phyloP scores from a whole-genome alignment of 2,329 filamentous ascomycete species.

The Corynespora cassiicola region DNA sequence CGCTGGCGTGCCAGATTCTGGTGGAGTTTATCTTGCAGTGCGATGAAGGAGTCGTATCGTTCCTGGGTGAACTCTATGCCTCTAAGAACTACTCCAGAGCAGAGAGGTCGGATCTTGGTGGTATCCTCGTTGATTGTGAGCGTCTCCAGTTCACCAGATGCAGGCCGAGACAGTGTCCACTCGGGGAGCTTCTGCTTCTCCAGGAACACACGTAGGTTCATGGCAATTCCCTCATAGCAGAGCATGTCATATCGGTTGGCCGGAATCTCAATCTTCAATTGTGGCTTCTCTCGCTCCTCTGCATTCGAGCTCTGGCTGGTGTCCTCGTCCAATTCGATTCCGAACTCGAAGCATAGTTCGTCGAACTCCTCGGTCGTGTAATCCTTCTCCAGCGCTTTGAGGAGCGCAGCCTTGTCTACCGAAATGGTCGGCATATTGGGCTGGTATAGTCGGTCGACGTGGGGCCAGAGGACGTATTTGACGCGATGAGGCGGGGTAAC shows the following conservation, averaged over 20 bases:
- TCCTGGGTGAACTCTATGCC: conserved; percentile 91
- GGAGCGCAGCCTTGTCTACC: conserved; percentile 95
- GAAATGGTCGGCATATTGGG: conserved; percentile 90
- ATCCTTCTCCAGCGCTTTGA: conserved; percentile 88
- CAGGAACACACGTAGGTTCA: conserved; percentile 95
- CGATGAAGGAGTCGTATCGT: conserved; percentile 96
- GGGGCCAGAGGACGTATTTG: conserved; percentile 16
- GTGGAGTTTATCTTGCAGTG: conserved; percentile 96
- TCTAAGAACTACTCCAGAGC: conserved; percentile 87
- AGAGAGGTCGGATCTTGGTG: conserved; percentile 80
- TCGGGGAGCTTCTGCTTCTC: conserved; percentile 77
- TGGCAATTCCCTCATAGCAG: conserved; percentile 94
- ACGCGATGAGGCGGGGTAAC: conserved; percentile 36
- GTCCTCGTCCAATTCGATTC: conserved; percentile 97
- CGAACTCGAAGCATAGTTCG: conserved; percentile 97
- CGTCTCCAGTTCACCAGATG: conserved; percentile 75
- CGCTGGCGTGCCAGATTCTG: conserved; percentile 92
- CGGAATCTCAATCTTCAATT: conserved; percentile 97
- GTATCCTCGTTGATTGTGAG: conserved; percentile 83
- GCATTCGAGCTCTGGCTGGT: conserved; percentile 38
- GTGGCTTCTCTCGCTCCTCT: conserved; percentile 71
- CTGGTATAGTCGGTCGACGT: conserved; percentile 5
- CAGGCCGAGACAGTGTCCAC: conserved; percentile 76
- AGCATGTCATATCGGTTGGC: conserved; percentile 95
- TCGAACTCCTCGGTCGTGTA: conserved; percentile 95